Evolutionary conservation across 495 filamentous ascomycete species (phyloP), one percentile per base, ranked within the genome.

Genomic region (Cercophora sp.): DNA sequence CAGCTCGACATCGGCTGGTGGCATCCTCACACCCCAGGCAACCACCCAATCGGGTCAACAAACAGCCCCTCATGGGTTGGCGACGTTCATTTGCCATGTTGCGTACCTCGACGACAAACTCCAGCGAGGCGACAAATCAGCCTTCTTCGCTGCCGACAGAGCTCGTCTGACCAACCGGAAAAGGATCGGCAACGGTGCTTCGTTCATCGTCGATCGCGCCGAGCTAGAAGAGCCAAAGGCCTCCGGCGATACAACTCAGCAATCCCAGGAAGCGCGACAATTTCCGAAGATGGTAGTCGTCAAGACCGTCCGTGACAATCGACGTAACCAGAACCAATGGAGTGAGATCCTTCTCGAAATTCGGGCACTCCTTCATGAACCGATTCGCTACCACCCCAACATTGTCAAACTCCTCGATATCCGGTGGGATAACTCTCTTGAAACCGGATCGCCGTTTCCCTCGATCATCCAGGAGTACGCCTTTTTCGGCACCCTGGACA

Each of bases 361-460:
- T 22, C 23, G 53, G 18, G 46, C 47, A 20, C 32, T 58, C 31
- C 50, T 54, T 5, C 51, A 58, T 25, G 25, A 52, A 20, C 51
- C 44, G 1, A 27, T 58, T 20, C 55, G 51, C 3, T 58, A 58
- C 34, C 55, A 58, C 15, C 55, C 55, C 25, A 58, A 58, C 25
- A 58, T 58, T 22, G 55, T 58, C 19, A 19, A 51, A 13, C 42
- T 58, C 13, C 55, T 58, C 5, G 55, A 54, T n/a, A 48, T 58
- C 16, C 26, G 43, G 13, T 58, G 55, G 55, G 45, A 47, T 11
- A n/a, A 41, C 1, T 36, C 49, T 2, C 34, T 27, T 25, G 57
- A 53, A 26, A 53, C 47, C 1, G 55, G 41, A 4, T 57, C 52
- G 1, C 29, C 43, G 11, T 60, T 52, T 36, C 57, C 57, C 1